Percentiles rank a stretch among this genome's conserved stretches.
Evolutionary conservation across 768 basidiomycete genomes (phyloP).

Genomic region (Rhodotorula graminis): DNA sequence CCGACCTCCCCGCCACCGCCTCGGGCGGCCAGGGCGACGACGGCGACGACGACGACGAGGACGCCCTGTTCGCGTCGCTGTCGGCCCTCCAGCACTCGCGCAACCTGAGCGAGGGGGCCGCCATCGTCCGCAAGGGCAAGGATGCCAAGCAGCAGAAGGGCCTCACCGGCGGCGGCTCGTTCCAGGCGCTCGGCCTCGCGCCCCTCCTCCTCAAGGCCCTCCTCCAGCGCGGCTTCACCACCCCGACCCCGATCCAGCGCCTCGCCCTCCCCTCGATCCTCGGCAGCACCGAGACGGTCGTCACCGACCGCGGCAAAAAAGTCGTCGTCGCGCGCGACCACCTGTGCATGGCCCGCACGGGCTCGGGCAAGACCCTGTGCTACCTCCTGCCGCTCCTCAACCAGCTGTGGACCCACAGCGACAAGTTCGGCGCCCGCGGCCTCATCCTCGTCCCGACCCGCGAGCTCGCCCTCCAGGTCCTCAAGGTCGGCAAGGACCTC

Average conservation of each 20-base stretch:
- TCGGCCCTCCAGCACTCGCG: slow-evolving; percentile 45
- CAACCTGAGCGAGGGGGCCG: slow-evolving; percentile 68
- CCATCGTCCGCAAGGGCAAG: slow-evolving; percentile 64
- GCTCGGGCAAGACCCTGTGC: slow-evolving; percentile 94
- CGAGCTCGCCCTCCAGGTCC: slow-evolving; percentile 86
- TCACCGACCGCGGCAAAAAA: slow-evolving; percentile 53
- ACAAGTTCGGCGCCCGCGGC: slow-evolving; percentile 75
- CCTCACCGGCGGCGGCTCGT: slow-evolving; percentile 85
- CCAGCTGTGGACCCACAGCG: slow-evolving; percentile 70
- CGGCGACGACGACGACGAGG: slow-evolving; percentile 25
- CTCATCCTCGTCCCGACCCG: slow-evolving; percentile 85
- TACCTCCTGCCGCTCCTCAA: slow-evolving; percentile 90
- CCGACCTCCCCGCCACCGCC: neutral
- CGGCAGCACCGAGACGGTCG: slow-evolving; percentile 80
- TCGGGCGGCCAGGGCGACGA: neutral
- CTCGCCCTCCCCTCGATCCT: slow-evolving; percentile 80
- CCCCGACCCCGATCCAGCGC: slow-evolving; percentile 94
- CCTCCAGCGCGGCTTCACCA: slow-evolving; percentile 85
- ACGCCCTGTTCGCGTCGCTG: slow-evolving; percentile 28
- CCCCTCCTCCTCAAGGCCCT: slow-evolving; percentile 77
- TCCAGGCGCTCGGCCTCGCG: slow-evolving; percentile 90
- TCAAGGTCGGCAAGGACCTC: slow-evolving; percentile 94
- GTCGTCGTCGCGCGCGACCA: slow-evolving; percentile 36
- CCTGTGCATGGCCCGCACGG: slow-evolving; percentile 81
- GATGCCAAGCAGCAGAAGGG: slow-evolving; percentile 61